A percentile compares a stretch with the other conserved stretches of the same genome.
These are phyloP conservation scores for Zymoseptoria passerinii DNA, from an alignment of 2,329 filamentous ascomycete genomes.

Conservation along the genomic window DNA sequence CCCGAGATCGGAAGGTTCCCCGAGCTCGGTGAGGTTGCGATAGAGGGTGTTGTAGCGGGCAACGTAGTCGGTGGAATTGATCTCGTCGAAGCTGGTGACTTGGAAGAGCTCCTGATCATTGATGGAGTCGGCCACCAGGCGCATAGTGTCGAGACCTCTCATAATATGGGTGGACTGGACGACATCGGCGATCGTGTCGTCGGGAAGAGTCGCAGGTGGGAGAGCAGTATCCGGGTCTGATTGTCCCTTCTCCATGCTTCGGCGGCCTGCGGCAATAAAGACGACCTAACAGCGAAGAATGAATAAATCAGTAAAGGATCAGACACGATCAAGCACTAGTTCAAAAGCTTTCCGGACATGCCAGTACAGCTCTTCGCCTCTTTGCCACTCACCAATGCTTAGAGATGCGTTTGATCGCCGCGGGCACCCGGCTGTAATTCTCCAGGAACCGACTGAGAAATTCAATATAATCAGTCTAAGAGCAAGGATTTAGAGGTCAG, in stretches of 20 bases:
- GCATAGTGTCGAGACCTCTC: neutral
- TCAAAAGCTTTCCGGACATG: neutral
- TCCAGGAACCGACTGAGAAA: slow-evolving; percentile 2
- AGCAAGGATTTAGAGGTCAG: no score
- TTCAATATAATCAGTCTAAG: neutral
- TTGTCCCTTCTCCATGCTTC: neutral
- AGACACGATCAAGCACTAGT: neutral
- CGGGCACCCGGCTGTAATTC: neutral
- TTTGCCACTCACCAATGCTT: neutral
- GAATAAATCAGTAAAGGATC: neutral
- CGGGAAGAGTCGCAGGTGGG: neutral
- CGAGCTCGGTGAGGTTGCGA: neutral
- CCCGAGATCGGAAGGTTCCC: neutral
- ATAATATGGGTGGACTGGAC: neutral
- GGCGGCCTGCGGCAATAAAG: neutral
- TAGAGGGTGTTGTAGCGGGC: neutral
- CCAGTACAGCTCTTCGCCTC: neutral
- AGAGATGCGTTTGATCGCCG: neutral
- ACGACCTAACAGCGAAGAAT: neutral
- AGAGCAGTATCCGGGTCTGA: neutral
- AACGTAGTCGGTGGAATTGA: neutral
- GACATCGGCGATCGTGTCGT: neutral
- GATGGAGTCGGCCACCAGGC: neutral
- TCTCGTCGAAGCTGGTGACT: neutral
- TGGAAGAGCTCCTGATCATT: neutral